These are phyloP conservation scores for Halteria grandinella DNA, from an alignment of 73 alveolate species.

Conservation along the genomic window DNA sequence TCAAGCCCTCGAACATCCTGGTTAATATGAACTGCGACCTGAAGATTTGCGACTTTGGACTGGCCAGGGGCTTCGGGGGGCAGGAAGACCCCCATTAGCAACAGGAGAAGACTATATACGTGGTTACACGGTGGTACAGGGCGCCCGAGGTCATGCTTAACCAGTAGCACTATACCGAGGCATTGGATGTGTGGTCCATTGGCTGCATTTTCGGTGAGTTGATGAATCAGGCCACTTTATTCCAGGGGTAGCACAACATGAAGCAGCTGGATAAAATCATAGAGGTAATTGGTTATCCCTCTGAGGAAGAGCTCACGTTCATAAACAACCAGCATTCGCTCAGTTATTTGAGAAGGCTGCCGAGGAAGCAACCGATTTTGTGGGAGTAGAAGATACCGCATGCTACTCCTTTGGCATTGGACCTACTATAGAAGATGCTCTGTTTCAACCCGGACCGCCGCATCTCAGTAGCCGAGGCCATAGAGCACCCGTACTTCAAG, in stretches of 20 bases:
- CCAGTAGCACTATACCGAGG: conserved; percentile 56
- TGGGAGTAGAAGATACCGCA: conserved; percentile 49
- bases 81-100: conserved; percentile 24
- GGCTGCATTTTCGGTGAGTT: conserved; percentile 86
- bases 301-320: conserved; percentile 59
- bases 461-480: conserved; percentile 67
- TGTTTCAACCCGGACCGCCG: conserved; percentile 79
- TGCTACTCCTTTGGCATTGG: conserved; percentile 68
- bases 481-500: conserved; percentile 77
- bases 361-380: neutral
- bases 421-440: conserved; percentile 75
- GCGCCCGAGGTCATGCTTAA: conserved; percentile 83
- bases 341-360: conserved; percentile 20
- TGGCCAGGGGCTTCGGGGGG: conserved; percentile 76
- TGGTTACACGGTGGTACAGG: conserved; percentile 75
- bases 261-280: conserved; percentile 64
- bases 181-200: conserved; percentile 81
- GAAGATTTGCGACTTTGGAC: conserved; percentile 78
- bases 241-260: conserved; percentile 64
- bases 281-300: conserved; percentile 49
- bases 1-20: conserved; percentile 69
- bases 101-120: conserved; percentile 68
- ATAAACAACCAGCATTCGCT: conserved; percentile 41
- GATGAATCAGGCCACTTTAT: conserved; percentile 49
- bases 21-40: conserved; percentile 64